These are phyloP conservation scores for Podila horticola DNA, from an alignment of 192 early-diverging fungal species.

Conservation along the genomic window DNA sequence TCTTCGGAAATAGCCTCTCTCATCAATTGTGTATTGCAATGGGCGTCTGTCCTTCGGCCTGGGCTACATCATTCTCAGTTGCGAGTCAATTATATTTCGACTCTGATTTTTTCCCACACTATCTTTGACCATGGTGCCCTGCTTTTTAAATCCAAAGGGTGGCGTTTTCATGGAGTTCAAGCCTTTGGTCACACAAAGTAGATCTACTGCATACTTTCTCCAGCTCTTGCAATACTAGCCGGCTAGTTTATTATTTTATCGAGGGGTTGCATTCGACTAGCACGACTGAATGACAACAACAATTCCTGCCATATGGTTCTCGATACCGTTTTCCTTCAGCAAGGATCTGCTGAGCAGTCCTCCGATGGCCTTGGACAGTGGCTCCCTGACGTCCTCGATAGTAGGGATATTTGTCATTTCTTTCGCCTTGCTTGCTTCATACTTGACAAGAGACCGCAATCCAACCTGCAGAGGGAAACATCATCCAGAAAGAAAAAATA, in stretches of 20 bases:
- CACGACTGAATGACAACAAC: conserved; percentile 34
- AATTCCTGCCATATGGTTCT: conserved; percentile 17
- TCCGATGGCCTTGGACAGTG: conserved; percentile 31
- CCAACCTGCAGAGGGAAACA: conserved; percentile 9
- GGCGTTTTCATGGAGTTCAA: too few relatives aligned
- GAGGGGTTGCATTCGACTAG: not conserved
- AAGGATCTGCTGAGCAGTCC: conserved; percentile 13
- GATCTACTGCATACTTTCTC: too few relatives aligned
- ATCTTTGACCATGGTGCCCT: too few relatives aligned
- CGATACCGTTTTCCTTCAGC: conserved; percentile 14
- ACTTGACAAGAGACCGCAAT: conserved; percentile 30
- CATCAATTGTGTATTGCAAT: too few relatives aligned
- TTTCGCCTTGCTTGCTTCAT: conserved; percentile 15
- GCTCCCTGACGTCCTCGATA: conserved; percentile 30
- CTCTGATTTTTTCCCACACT: too few relatives aligned
- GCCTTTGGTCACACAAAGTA: too few relatives aligned
- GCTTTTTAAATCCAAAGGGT: too few relatives aligned
- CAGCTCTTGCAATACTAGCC: not conserved
- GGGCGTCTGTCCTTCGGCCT: too few relatives aligned
- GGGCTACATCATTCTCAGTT: too few relatives aligned
- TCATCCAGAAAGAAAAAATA: not conserved
- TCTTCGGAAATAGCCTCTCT: too few relatives aligned
- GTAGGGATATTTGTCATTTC: conserved; percentile 1
- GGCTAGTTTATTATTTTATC: not conserved
- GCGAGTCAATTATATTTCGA: too few relatives aligned